These are phyloP conservation scores for Xerocomus minutiporus DNA, from an alignment of 1,284 basidiomycete genomes.

Conservation along the genomic window DNA sequence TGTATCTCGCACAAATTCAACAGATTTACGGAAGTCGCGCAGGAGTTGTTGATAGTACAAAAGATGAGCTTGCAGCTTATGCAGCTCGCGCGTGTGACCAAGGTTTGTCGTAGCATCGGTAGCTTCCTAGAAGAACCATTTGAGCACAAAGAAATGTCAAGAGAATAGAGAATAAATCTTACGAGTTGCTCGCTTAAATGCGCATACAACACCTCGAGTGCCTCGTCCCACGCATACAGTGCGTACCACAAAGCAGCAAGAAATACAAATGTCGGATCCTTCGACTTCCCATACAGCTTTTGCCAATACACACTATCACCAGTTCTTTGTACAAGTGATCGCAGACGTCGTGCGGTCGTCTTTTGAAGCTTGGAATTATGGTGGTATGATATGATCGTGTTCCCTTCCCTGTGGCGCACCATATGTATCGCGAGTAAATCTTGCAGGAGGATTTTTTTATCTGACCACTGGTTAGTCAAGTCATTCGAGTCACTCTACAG, in stretches of 20 bases:
- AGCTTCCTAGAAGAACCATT: conserved; percentile 37
- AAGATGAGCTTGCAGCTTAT: conserved; percentile 51
- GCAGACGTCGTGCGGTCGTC: conserved; percentile 34
- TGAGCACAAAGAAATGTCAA: background rate
- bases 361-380: conserved; percentile 29
- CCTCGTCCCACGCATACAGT: conserved; percentile 55
- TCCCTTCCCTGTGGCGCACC: conserved; percentile 32
- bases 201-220: conserved; percentile 45
- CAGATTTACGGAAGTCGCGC: conserved; percentile 47
- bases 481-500: background rate
- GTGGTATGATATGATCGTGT: conserved; percentile 42
- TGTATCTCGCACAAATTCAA: conserved; percentile 46
- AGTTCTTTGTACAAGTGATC: conserved; percentile 34
- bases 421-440: conserved; percentile 42
- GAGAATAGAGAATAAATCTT: conserved; percentile 5
- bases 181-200: conserved; percentile 45
- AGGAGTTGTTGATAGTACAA: conserved; percentile 51
- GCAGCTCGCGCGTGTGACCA: conserved; percentile 44
- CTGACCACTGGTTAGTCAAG: conserved; percentile 7
- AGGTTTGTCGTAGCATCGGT: conserved; percentile 34
- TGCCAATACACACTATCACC: conserved; percentile 51
- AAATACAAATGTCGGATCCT: conserved; percentile 51
- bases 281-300: conserved; percentile 43
- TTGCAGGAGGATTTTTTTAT: conserved; percentile 26
- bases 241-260: conserved; percentile 54